Base-by-base conservation (phyloP, 176 grass and related monocot genomes). In the Oryza brachyantha region DNA sequence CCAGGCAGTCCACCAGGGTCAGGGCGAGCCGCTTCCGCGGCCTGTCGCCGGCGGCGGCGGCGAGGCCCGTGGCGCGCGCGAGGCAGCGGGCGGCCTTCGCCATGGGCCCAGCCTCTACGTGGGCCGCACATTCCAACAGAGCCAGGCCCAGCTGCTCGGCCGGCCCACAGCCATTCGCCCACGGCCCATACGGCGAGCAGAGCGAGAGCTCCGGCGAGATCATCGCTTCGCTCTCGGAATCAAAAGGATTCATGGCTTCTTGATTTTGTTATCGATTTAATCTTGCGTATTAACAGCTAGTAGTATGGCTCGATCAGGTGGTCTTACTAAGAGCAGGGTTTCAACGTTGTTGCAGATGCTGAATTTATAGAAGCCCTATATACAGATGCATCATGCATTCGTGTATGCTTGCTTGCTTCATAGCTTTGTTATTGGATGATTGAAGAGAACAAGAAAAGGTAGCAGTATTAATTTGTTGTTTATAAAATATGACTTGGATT, bases 121-220 rank as follows among this genome's bases (percentile, higher is more conserved):
- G 66, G 2, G 52, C 74, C 26, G 89, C 85, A n/a, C 81, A 84
- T 25, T 81, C 59, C 29, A 69, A 29, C n/a, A 91, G 48, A 1
- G 45, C 25, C 3, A 8, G 72, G 46, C 70, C 74, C 19, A 91
- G 76, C 9, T 57, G 24, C 8, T 66, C 34, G 32, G 27, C 54
- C 10, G n/a, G 61, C 11, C 64, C 41, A 3, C 14, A 34, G 40
- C 65, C 63, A 21, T 37, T 31, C 1, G 52, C 10, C 29, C 26
- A 60, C 25, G 46, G 61, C 28, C 50, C 28, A 8, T 52, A 24
- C 13, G 28, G 54, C 13, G 64, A 46, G 28, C 26, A 19, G 5
- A 72, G 68, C 27, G 27, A 32, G 1, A 9, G 1, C 21, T 1
- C 65, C 36, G n/a, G 35, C 36, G 66, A 43, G n/a, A n/a, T n/a